Percentiles rank a stretch among this genome's conserved stretches.
Conservation (phyloP, 2,329 filamentous ascomycete genomes). For the Aspergillus fischeri region DNA sequence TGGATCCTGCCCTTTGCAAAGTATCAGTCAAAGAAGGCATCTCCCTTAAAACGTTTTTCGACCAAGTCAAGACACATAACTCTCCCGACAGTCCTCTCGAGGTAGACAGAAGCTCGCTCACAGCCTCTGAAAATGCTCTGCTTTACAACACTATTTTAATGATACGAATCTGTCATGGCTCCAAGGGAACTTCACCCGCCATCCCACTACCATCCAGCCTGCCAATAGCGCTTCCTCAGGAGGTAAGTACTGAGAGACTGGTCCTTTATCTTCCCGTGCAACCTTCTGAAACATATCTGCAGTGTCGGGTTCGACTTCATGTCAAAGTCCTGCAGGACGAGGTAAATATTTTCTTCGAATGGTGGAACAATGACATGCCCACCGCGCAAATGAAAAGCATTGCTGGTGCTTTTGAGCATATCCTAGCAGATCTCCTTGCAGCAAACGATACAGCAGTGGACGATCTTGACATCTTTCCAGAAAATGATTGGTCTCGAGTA, state of each 20-base stretch:
- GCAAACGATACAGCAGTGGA: slow-evolving; percentile 41
- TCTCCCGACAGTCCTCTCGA: slow-evolving; percentile 7
- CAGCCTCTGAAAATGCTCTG: slow-evolving; percentile 15
- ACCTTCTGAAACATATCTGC: slow-evolving; percentile 3
- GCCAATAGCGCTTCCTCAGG: slow-evolving; percentile 28
- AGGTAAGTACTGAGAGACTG: slow-evolving; percentile 21
- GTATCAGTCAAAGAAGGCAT: slow-evolving; percentile 28
- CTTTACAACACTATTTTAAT: slow-evolving; percentile 36
- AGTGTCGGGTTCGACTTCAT: slow-evolving; percentile 36
- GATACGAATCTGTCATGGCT: slow-evolving; percentile 28
- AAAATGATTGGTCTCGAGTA: slow-evolving; percentile 53
- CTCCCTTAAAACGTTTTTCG: slow-evolving; percentile 24
- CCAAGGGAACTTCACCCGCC: slow-evolving; percentile 11
- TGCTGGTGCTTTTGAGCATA: slow-evolving; percentile 51
- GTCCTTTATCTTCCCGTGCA: background rate
- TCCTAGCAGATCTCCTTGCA: slow-evolving; percentile 47
- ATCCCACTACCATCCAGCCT: slow-evolving; percentile 21
- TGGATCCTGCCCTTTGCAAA: slow-evolving; percentile 18
- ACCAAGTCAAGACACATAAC: slow-evolving; percentile 19
- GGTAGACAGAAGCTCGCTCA: slow-evolving; percentile 4
- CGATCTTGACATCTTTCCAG: slow-evolving; percentile 52
- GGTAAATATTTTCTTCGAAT: slow-evolving; percentile 37
- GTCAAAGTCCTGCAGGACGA: slow-evolving; percentile 32
- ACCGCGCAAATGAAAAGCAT: slow-evolving; percentile 43
- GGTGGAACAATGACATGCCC: slow-evolving; percentile 36